phyloP scores from a whole-genome alignment of 306 rosid genomes.

The Prinsepia uniflora region DNA sequence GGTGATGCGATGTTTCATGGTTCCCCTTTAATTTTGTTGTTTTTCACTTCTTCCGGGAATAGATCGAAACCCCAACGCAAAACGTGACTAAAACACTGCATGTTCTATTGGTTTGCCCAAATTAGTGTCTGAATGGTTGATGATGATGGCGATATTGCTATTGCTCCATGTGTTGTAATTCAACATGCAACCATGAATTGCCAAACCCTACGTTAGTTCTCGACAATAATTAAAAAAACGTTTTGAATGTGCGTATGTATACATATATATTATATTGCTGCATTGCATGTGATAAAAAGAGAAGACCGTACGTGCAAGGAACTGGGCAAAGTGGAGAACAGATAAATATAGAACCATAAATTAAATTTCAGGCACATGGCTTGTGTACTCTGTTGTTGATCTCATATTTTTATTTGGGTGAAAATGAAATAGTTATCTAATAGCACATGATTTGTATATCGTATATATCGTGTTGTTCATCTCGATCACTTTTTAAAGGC shows the following conservation, averaged over 20 bases:
- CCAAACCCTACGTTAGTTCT: too few species aligned
- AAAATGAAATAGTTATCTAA: too few species aligned
- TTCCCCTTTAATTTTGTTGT: background rate
- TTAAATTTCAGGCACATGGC: background rate
- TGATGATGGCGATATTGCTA: too few species aligned
- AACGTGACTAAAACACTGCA: constrained; percentile 19
- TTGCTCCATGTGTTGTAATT: constrained; percentile 29
- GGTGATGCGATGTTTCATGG: constrained; percentile 8
- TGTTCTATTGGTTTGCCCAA: constrained; percentile 12
- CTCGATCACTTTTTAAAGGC: too few species aligned
- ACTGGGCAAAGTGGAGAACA: background rate
- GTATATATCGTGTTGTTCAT: too few species aligned
- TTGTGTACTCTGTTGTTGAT: background rate
- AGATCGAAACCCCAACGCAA: constrained; percentile 4
- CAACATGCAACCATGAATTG: too few species aligned
- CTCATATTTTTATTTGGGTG: constrained; percentile 11
- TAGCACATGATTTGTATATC: too few species aligned
- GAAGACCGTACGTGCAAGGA: background rate
- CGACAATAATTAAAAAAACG: background rate
- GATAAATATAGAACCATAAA: background rate
- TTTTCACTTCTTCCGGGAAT: constrained; percentile 23
- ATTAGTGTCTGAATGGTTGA: background rate
- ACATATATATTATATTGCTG: too few species aligned
- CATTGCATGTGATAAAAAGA: constrained; percentile 2
- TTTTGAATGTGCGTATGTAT: constrained; percentile 3